Evolutionary conservation across 352 stramenopile species (phyloP).

Genomic region (Globisporangium viniferum): DNA sequence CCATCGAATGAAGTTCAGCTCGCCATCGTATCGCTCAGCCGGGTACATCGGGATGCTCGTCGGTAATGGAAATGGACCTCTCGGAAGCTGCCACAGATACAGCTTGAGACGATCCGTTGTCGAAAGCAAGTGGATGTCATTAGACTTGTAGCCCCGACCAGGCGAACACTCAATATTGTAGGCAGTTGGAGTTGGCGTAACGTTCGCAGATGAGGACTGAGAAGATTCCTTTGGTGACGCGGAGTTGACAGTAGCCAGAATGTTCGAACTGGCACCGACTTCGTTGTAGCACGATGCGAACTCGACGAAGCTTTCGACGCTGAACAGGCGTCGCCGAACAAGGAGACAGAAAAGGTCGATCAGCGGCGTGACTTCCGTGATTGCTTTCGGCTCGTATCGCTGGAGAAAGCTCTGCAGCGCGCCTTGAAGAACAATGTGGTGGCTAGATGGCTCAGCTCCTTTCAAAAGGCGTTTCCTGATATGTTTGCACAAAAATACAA

Average conservation of each 20-base stretch:
- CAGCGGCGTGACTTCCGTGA: slow-evolving; percentile 76
- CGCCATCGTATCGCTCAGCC: slow-evolving; percentile 54
- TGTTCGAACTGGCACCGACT: slow-evolving; percentile 18
- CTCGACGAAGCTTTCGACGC: slow-evolving; percentile 67
- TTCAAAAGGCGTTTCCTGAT: slow-evolving; percentile 44
- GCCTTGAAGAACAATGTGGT: slow-evolving; percentile 74
- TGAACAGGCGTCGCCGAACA: slow-evolving; percentile 69
- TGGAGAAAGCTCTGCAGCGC: slow-evolving; percentile 72
- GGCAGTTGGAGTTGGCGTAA: slow-evolving; percentile 53
- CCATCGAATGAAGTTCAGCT: slow-evolving; percentile 68
- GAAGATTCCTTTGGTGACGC: slow-evolving; percentile 28
- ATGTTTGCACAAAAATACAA: slow-evolving; percentile 4
- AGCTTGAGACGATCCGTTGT: slow-evolving; percentile 66
- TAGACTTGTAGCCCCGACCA: slow-evolving; percentile 82
- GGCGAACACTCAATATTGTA: slow-evolving; percentile 87
- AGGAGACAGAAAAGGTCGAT: slow-evolving; percentile 83
- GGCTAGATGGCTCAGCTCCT: slow-evolving; percentile 37
- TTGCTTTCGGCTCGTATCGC: slow-evolving; percentile 69
- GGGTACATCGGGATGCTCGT: slow-evolving; percentile 67
- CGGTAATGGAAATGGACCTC: slow-evolving; percentile 62
- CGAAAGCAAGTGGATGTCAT: slow-evolving; percentile 64
- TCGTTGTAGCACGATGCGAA: slow-evolving; percentile 63
- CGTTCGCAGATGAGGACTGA: slow-evolving; percentile 23
- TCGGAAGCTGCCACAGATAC: slow-evolving; percentile 82
- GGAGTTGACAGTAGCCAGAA: slow-evolving; percentile 14